Evolutionary conservation across 805 yeast species (phyloP).

Genomic region (Trichomonascus vanleenenianus): DNA sequence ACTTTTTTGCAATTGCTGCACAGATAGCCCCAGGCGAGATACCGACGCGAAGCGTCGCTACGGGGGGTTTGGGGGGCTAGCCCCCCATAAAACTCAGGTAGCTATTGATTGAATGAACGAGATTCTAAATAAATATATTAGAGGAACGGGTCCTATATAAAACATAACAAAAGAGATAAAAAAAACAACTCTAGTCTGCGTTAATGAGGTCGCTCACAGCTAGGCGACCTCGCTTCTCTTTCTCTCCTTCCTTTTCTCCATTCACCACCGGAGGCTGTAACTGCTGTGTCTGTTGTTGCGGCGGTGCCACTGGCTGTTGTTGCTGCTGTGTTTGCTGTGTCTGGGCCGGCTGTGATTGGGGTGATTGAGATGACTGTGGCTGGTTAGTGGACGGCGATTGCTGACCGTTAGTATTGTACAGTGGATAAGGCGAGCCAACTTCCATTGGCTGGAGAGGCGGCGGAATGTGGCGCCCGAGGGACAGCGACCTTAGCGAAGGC

Average conservation of each 20-base stretch:
- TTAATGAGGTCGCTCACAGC: slow-evolving; percentile 1
- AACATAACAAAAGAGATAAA: neutral
- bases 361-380: no score
- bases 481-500: slow-evolving; percentile 31
- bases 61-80: no score
- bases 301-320: neutral
- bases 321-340: neutral
- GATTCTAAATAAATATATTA: neutral
- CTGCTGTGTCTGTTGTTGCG: neutral
- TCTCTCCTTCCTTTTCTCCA: neutral
- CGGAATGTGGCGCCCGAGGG: slow-evolving; percentile 16
- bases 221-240: neutral
- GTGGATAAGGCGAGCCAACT: slow-evolving; percentile 11
- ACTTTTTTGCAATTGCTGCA: no score
- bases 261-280: neutral
- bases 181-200: neutral
- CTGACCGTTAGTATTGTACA: neutral
- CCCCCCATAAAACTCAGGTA: no score
- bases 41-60: no score
- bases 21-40: no score
- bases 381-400: neutral
- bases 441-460: slow-evolving; percentile 22
- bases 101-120: no score
- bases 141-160: neutral
- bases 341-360: neutral